These are phyloP conservation scores for Saturnispora mendoncae DNA, from an alignment of 805 yeast species.

Conservation along the genomic window DNA sequence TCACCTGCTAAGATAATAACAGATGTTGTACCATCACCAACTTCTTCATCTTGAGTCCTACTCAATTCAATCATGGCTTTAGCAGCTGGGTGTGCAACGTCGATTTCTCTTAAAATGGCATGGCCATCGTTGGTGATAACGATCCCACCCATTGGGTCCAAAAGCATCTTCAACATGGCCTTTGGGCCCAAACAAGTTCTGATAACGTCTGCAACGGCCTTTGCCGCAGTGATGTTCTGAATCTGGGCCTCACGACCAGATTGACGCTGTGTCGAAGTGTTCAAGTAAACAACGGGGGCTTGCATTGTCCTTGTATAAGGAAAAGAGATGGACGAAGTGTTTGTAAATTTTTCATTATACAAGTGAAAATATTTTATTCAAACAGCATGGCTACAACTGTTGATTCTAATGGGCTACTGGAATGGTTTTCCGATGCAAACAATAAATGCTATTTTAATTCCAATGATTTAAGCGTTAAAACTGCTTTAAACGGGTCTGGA, in stretches of 20 bases:
- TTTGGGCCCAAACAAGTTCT: constrained; percentile 98
- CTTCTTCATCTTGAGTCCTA: constrained; percentile 98
- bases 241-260: constrained; percentile 96
- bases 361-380: constrained; percentile 1
- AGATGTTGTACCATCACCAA: constrained; percentile 82
- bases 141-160: constrained; percentile 96
- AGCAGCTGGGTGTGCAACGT: constrained; percentile 98
- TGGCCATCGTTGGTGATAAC: constrained; percentile 98
- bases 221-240: constrained; percentile 98
- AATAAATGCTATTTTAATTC: constrained; percentile 49
- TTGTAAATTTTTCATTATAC: neutral
- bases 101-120: constrained; percentile 94
- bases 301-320: constrained; percentile 39
- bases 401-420: constrained; percentile 26
- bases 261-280: constrained; percentile 87
- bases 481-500: constrained; percentile 44
- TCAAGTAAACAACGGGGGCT: constrained; percentile 78
- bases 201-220: constrained; percentile 95
- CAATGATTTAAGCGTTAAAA: constrained; percentile 34
- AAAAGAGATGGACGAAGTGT: neutral
- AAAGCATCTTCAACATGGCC: constrained; percentile 96
- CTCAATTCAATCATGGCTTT: constrained; percentile 95
- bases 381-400: constrained; percentile 27
- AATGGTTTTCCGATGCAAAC: constrained; percentile 42
- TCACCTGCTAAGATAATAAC: constrained; percentile 97